phyloP scores from a whole-genome alignment of 2,329 filamentous ascomycete genomes.

The Aspergillus ochraceus region DNA sequence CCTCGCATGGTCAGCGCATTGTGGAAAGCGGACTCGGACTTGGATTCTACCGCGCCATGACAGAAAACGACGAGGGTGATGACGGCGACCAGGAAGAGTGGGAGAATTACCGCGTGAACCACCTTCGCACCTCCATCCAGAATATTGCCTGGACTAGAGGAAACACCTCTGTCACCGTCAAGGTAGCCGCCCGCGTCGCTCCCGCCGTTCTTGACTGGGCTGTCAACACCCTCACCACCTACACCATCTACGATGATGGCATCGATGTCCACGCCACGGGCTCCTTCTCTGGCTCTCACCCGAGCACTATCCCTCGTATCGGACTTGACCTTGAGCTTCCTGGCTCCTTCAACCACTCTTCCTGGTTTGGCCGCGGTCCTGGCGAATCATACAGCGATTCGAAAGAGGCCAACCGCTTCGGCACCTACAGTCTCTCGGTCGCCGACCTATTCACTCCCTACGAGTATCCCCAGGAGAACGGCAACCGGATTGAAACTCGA shows the following conservation, averaged over 20 bases:
- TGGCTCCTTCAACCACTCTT: conserved; percentile 47
- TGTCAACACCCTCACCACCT: conserved; percentile 50
- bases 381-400: conserved; percentile 68
- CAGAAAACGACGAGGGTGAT: conserved; percentile 62
- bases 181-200: conserved; percentile 52
- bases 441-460: conserved; percentile 58
- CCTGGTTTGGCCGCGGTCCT: conserved; percentile 65
- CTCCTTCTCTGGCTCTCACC: conserved; percentile 42
- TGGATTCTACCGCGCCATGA: conserved; percentile 63
- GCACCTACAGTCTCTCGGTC: conserved; percentile 45
- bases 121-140: conserved; percentile 41
- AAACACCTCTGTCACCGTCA: conserved; percentile 34
- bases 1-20: conserved; percentile 8
- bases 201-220: conserved; percentile 65
- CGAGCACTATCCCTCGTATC: conserved; percentile 54
- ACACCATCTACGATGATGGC: conserved; percentile 48
- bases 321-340: conserved; percentile 60
- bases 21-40: conserved; percentile 24
- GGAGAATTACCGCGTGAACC: conserved; percentile 45
- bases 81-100: conserved; percentile 56
- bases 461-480: conserved; percentile 68
- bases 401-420: conserved; percentile 58
- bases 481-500: conserved; percentile 61
- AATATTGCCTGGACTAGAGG: conserved; percentile 26
- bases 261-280: conserved; percentile 46